phyloP scores from a whole-genome alignment of 2,329 filamentous ascomycete genomes.

The Sporothrix phasma region DNA sequence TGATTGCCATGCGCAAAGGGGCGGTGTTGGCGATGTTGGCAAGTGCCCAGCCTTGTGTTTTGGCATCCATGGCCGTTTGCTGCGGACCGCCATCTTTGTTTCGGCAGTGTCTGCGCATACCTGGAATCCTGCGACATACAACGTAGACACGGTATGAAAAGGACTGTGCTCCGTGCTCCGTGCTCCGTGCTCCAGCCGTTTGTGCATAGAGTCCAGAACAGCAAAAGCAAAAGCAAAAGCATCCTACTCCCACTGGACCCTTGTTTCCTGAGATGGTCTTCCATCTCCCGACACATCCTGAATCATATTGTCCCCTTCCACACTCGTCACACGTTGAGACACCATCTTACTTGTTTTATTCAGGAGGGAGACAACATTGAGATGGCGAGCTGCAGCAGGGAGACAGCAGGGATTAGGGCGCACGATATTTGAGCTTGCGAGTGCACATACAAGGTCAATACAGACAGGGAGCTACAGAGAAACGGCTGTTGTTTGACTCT shows the following conservation, averaged over 20 bases:
- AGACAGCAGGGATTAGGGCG: not conserved
- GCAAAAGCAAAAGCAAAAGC: not conserved
- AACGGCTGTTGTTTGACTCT: constrained; percentile 4
- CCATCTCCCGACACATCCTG: not conserved
- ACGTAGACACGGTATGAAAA: no score
- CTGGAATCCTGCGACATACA: not conserved
- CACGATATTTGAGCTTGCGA: not conserved
- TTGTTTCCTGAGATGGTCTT: not conserved
- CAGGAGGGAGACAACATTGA: not conserved
- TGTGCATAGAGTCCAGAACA: no score
- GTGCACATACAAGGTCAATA: not conserved
- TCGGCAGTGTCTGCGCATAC: not conserved
- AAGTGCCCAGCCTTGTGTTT: not conserved
- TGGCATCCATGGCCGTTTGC: not conserved
- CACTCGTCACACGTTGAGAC: not conserved
- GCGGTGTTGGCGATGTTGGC: not conserved
- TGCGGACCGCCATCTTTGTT: not conserved
- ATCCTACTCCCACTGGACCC: not conserved
- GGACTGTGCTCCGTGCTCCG: no score
- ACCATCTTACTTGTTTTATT: no score
- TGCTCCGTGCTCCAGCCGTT: not conserved
- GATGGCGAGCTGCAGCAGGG: not conserved
- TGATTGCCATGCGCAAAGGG: no score
- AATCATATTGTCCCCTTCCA: not conserved
- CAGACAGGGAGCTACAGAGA: not conserved